Conservation (phyloP, 2,329 filamentous ascomycete species). For the Camillea tinctor region DNA sequence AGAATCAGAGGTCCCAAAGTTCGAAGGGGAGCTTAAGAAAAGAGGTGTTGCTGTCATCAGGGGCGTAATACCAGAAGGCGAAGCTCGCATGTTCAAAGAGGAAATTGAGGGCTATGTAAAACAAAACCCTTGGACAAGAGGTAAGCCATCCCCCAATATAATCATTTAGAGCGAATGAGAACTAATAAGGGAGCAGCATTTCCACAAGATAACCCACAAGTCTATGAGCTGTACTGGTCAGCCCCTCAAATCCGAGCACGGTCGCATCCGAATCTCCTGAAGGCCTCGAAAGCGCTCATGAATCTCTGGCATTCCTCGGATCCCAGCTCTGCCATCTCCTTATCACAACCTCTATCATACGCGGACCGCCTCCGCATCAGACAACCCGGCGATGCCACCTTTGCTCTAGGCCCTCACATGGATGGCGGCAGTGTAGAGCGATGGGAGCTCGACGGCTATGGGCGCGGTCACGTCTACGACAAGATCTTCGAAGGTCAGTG, state of each 20-base stretch:
- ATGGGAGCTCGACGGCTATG: conserved; percentile 71
- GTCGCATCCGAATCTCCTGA: conserved; percentile 62
- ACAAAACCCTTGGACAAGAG: conserved; percentile 60
- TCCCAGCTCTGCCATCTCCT: conserved; percentile 45
- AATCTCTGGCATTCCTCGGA: conserved; percentile 59
- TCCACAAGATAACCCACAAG: conserved; percentile 63
- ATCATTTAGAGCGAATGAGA: background rate
- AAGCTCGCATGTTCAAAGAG: conserved; percentile 64
- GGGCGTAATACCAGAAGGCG: conserved; percentile 61
- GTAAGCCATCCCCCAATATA: conserved; percentile 29
- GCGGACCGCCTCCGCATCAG: conserved; percentile 72
- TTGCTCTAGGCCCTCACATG: conserved; percentile 70
- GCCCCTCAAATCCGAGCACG: conserved; percentile 65
- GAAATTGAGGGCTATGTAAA: conserved; percentile 64
- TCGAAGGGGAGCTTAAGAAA: conserved; percentile 53
- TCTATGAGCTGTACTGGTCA: conserved; percentile 77
- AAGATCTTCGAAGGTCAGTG: conserved; percentile 71
- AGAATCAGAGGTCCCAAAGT: conserved; percentile 34
- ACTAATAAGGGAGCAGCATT: conserved; percentile 49
- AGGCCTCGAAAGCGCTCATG: conserved; percentile 62
- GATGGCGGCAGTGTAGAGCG: conserved; percentile 74
- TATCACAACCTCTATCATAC: conserved; percentile 61
- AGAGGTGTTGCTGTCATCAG: conserved; percentile 64
- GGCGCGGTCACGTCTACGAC: conserved; percentile 67
- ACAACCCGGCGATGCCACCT: conserved; percentile 66